A percentile compares a stretch with the other conserved stretches of the same genome.
Conservation (phyloP, 495 filamentous ascomycete species). For the Penicillium verhagenii region DNA sequence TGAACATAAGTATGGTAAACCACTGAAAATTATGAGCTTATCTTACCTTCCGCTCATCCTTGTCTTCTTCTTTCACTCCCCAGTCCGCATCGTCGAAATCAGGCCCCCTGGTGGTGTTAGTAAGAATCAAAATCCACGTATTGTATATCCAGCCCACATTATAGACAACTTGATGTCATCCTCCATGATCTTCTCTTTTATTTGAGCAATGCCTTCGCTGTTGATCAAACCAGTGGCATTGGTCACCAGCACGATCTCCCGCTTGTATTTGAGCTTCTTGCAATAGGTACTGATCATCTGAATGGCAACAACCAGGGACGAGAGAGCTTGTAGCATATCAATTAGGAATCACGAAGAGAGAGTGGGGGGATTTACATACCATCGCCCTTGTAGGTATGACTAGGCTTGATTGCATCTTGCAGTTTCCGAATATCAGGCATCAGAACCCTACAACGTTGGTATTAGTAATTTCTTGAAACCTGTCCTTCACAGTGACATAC, state of each 20-base stretch:
- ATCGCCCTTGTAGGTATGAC: conserved; percentile 71
- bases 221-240: conserved; percentile 73
- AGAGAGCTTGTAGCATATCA: conserved; percentile 57
- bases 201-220: conserved; percentile 58
- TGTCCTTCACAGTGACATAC: conserved; percentile 33
- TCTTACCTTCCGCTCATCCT: conserved; percentile 62
- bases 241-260: conserved; percentile 81
- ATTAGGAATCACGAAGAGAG: neutral
- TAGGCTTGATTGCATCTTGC: conserved; percentile 60
- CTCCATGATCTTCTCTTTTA: conserved; percentile 67
- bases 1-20: neutral
- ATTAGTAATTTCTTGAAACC: neutral
- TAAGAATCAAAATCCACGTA: neutral
- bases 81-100: conserved; percentile 95
- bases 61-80: conserved; percentile 91
- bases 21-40: neutral
- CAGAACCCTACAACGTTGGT: conserved; percentile 48
- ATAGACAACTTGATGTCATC: conserved; percentile 75
- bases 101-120: conserved; percentile 66
- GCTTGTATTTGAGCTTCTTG: conserved; percentile 85
- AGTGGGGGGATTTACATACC: conserved; percentile 38
- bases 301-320: conserved; percentile 79
- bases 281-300: conserved; percentile 80
- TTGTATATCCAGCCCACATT: conserved; percentile 55
- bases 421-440: conserved; percentile 67